These are phyloP conservation scores for Filobasidium wieringae DNA, from an alignment of 768 basidiomycete genomes.

Conservation along the genomic window DNA sequence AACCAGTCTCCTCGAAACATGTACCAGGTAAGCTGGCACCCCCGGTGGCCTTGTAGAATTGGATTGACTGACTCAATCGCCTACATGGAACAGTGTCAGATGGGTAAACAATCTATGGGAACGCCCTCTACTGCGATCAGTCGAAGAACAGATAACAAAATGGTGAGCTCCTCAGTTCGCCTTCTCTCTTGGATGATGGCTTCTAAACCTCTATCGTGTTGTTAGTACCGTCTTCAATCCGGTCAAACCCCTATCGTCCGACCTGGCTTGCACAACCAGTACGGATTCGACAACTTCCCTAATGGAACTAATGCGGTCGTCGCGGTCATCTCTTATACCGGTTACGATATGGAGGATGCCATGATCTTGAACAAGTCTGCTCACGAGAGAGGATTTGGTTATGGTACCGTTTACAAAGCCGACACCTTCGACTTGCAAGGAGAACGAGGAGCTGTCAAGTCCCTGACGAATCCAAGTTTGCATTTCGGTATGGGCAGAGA, in stretches of 20 bases:
- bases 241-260: constrained; percentile 93
- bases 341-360: constrained; percentile 99
- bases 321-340: constrained; percentile 99
- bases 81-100: constrained; percentile 79
- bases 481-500: constrained; percentile 79
- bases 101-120: constrained; percentile 99
- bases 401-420: constrained; percentile 93
- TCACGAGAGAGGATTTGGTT: constrained; percentile 93
- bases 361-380: constrained; percentile 99
- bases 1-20: constrained; percentile 64
- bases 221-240: constrained; percentile 70
- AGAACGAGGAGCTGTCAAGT: constrained; percentile 49
- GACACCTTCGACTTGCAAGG: constrained; percentile 82
- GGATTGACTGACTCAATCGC: constrained; percentile 12
- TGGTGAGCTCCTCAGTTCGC: constrained; percentile 37
- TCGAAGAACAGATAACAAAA: constrained; percentile 94
- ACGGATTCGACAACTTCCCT: constrained; percentile 97
- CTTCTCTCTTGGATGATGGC: not conserved
- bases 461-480: constrained; percentile 55
- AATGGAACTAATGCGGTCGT: constrained; percentile 97
- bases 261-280: constrained; percentile 77
- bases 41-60: not conserved
- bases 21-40: constrained; percentile 34
- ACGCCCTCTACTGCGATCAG: constrained; percentile 84
- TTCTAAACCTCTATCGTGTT: not conserved